A percentile compares a stretch with the other conserved stretches of the same genome.
Conservation (phyloP, 2,329 filamentous ascomycete genomes). For the Macrophomina phaseolina region DNA sequence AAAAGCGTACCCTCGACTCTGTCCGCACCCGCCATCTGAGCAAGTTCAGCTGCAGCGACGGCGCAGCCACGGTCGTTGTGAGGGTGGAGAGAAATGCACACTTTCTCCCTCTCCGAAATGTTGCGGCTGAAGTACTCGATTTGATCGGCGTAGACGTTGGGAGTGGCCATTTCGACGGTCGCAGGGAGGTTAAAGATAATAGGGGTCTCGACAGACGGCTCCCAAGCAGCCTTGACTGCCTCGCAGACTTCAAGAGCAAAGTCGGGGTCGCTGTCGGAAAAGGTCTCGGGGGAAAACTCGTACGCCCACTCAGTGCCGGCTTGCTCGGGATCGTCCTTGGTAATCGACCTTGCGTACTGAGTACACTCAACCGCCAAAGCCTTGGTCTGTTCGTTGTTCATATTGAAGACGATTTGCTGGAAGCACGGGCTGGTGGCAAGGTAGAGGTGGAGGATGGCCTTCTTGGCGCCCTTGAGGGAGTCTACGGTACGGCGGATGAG, state of each 20-base stretch:
- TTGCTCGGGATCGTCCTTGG: constrained; percentile 72
- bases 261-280: constrained; percentile 87
- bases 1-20: constrained; percentile 93
- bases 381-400: constrained; percentile 80
- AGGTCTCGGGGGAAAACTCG: constrained; percentile 85
- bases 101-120: constrained; percentile 83
- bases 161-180: constrained; percentile 92
- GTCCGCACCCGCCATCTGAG: constrained; percentile 95
- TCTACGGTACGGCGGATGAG: constrained; percentile 90
- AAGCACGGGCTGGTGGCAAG: constrained; percentile 97
- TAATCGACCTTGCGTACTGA: constrained; percentile 84
- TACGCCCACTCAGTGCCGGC: constrained; percentile 73
- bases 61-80: constrained; percentile 95
- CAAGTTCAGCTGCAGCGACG: constrained; percentile 86
- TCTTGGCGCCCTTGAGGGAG: constrained; percentile 85
- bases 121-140: constrained; percentile 93
- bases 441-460: constrained; percentile 94
- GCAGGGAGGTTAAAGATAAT: constrained; percentile 98
- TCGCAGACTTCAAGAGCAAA: constrained; percentile 85
- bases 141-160: constrained; percentile 94
- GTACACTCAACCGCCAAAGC: constrained; percentile 85
- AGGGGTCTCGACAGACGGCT: constrained; percentile 74
- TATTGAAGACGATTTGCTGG: constrained; percentile 86
- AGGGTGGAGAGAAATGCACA: constrained; percentile 87
- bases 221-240: constrained; percentile 94